phyloP scores from a whole-genome alignment of 2,329 filamentous ascomycete genomes.

The Acrocalymma vagum region DNA sequence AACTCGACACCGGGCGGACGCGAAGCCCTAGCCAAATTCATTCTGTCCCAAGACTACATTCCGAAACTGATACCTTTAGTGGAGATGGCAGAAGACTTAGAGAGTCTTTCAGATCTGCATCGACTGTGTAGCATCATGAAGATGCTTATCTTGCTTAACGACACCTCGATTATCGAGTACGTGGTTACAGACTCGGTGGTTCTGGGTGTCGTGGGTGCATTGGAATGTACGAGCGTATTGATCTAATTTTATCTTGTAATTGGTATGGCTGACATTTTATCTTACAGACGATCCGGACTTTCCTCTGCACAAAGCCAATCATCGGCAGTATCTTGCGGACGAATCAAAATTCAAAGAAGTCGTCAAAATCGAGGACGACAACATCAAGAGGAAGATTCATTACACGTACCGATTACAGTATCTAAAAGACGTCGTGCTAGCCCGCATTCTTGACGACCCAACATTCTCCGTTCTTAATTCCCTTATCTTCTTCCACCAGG shows the following conservation, averaged over 20 bases:
- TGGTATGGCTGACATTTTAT: conserved; percentile 42
- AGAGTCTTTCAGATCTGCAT: conserved; percentile 86
- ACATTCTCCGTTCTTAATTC: conserved; percentile 98
- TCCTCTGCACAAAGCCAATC: conserved; percentile 95
- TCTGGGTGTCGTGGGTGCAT: conserved; percentile 89
- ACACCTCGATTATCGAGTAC: conserved; percentile 92
- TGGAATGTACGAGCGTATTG: conserved; percentile 76
- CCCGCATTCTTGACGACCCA: conserved; percentile 94
- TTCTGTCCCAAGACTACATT: conserved; percentile 88
- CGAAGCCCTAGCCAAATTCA: conserved; percentile 86
- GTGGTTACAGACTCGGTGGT: conserved; percentile 90
- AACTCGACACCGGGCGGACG: conserved; percentile 78
- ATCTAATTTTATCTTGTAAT: conserved; percentile 1
- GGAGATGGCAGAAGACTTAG: conserved; percentile 87
- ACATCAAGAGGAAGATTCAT: conserved; percentile 89
- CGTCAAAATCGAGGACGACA: conserved; percentile 84
- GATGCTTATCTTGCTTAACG: conserved; percentile 91
- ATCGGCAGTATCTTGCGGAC: conserved; percentile 89
- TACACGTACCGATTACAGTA: conserved; percentile 96
- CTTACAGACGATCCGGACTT: conserved; percentile 91
- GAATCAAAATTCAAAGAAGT: conserved; percentile 95
- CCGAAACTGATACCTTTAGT: conserved; percentile 86
- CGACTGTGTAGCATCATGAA: conserved; percentile 98
- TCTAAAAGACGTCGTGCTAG: conserved; percentile 96
- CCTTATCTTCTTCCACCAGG: conserved; percentile 98